Percentiles rank a stretch among this genome's conserved stretches.
Conservation (phyloP, 148 eudicot genomes). For the Simmondsia chinensis region DNA sequence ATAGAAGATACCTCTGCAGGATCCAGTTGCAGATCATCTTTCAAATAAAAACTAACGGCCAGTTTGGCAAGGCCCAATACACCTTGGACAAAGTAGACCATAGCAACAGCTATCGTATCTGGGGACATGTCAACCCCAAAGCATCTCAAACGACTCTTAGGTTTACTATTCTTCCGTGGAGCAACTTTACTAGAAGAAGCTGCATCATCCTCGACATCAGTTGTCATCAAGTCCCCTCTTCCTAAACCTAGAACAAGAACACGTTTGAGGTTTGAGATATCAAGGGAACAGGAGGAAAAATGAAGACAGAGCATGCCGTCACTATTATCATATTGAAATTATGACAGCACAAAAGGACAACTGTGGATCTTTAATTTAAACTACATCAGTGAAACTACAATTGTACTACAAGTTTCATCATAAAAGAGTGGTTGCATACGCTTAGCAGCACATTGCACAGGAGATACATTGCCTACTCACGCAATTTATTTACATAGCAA, state of each 20-base stretch:
- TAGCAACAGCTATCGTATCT: constrained; percentile 91
- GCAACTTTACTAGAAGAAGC: constrained; percentile 28
- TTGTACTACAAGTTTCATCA: no score
- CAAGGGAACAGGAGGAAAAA: no score
- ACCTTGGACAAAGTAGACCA: constrained; percentile 99
- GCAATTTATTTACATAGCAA: no score
- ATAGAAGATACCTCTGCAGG: constrained; percentile 79
- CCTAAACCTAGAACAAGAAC: constrained; percentile 29
- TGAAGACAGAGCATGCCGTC: no score
- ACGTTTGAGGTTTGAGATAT: no score
- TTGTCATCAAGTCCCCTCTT: constrained; percentile 33
- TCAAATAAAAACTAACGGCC: constrained; percentile 92
- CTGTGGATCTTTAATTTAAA: no score
- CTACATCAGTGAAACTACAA: no score
- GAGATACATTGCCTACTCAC: no score
- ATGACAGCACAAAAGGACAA: no score
- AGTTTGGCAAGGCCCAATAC: constrained; percentile 93
- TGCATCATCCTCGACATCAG: constrained; percentile 31
- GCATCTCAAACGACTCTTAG: constrained; percentile 29
- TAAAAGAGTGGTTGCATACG: no score
- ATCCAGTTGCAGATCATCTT: constrained; percentile 94
- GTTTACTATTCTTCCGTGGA: constrained; percentile 28
- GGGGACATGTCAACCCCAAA: constrained; percentile 93
- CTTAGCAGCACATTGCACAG: no score
- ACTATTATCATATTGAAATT: no score